Conservation (phyloP, 2,329 filamentous ascomycete genomes). For the Diplodia corticola region DNA sequence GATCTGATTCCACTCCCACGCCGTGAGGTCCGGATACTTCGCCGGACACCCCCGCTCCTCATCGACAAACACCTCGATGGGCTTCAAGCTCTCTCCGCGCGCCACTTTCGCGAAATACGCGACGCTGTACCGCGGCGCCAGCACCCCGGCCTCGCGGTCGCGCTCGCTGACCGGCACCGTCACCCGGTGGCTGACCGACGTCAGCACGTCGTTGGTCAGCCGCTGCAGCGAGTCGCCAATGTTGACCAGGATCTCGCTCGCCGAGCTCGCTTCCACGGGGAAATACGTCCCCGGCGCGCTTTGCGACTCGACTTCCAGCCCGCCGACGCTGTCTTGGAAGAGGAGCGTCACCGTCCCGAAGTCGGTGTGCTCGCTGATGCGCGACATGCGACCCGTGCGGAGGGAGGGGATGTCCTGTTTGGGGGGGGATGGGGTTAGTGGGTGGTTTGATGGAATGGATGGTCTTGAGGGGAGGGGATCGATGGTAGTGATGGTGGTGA, state of each 20-base stretch:
- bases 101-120: slow-evolving; percentile 22
- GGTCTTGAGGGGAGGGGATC: too few species aligned
- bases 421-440: too few species aligned
- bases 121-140: neutral
- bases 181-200: slow-evolving; percentile 41
- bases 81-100: neutral
- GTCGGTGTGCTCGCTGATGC: slow-evolving; percentile 30
- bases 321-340: slow-evolving; percentile 41
- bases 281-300: slow-evolving; percentile 25
- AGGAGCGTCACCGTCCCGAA: slow-evolving; percentile 41
- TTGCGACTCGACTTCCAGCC: slow-evolving; percentile 40
- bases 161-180: neutral
- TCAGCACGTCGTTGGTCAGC: slow-evolving; percentile 40
- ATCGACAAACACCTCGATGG: slow-evolving; percentile 12
- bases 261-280: slow-evolving; percentile 21
- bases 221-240: slow-evolving; percentile 45
- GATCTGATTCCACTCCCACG: slow-evolving; percentile 22
- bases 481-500: too few species aligned
- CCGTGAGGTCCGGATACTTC: slow-evolving; percentile 18
- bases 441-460: too few species aligned
- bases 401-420: neutral
- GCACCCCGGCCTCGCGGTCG: neutral
- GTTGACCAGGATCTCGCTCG: slow-evolving; percentile 41
- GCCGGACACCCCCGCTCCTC: neutral
- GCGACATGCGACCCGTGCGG: neutral